Base-by-base conservation (phyloP, 2,329 filamentous ascomycete species). In the Aureobasidium sp. region DNA sequence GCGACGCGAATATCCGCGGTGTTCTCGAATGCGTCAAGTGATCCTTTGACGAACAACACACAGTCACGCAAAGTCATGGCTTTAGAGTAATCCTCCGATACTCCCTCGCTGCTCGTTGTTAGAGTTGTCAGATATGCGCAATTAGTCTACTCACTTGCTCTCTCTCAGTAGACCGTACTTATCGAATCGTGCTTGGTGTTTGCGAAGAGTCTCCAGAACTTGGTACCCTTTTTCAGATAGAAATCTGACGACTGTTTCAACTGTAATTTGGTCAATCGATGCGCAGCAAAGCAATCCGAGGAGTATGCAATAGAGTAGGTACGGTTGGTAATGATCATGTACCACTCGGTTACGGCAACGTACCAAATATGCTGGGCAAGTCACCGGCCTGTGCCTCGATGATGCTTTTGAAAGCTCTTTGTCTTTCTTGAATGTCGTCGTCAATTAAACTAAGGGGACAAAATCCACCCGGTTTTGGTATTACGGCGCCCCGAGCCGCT, bases 41-140 rank as follows among this genome's bases (percentile, higher is more conserved):
- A 15, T 27, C 53, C 55, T 36, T 68, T 67, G 36, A 80, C 66
- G 64, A 78, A 79, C 6, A 80, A 66, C 4, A 78, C 77, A 63
- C 77, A 80, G 62, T 80, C 78, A 37, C 78, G 69, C 13, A 80
- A 65, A 1, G 78, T 80, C 78, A 80, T 80, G 10, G 78, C 78
- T 42, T 71, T 70, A 62, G 72, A 72, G 29, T 74, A 55, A 64
- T 72, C 39, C 71, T 59, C 32, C 3, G 64, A 46, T 62, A 34
- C 70, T 66, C 55, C 64, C 48, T 41, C 67, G 62, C 46, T 67
- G 20, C 42, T 36, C 29, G 64, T 56, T 20, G 29, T 48, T 39
- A 57, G 47, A 10, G 29, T 29, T 13, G 39, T 42, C 42, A 44
- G 47, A 36, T 26, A 13, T 36, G 26, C 7, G 23, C 17, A 4